Evolutionary conservation across 768 basidiomycete species (phyloP), one percentile per base, ranked within the genome.

Genomic region (Phylloporus scabripes): DNA sequence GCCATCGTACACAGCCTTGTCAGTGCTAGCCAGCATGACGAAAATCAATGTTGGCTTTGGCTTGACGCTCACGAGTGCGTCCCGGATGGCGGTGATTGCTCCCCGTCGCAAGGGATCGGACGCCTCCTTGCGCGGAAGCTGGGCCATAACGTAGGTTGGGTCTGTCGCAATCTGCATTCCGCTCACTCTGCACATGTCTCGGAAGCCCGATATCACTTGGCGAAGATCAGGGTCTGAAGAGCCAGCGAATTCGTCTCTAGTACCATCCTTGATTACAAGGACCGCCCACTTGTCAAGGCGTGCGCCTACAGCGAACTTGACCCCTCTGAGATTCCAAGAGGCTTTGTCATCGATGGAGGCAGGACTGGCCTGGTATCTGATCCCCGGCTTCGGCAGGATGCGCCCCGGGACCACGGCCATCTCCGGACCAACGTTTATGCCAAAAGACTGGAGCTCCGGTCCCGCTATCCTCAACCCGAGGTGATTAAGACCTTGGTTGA

Each of bases 241-340:
- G 9, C 72, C 75, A 1, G 37, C 29, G 54, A 90, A 90, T 58
- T 90, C 87, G 37, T 80, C 78, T n/a, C 77, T 60, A 12, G 28
- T 21, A 44, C 75, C 71, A 54, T 89, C 87, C 49, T 72, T 68
- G 54, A 92, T 79, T 37, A 88, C 68, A 12, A 92, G 68, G 10
- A 89, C 82, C 1, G 74, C 77, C 85, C 87, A 89, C 20, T 77
- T 78, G 20, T 70, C 69, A 42, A 92, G 64, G 12, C 57, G 65
- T 7, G 72, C 80, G 9, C 85, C 85, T 21, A 61, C 66, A 3
- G 78, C 68, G 58, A 91, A 91, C 55, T 76, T 79, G 74, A 67
- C 73, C 38, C 75, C 72, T 41, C 77, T 66, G 42, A 81, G 59
- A 51, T 81, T 80, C 78, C 78, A 79, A 41, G 74, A 72, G 28